phyloP scores from a whole-genome alignment of 495 filamentous ascomycete genomes.

The Penicillium canescens region DNA sequence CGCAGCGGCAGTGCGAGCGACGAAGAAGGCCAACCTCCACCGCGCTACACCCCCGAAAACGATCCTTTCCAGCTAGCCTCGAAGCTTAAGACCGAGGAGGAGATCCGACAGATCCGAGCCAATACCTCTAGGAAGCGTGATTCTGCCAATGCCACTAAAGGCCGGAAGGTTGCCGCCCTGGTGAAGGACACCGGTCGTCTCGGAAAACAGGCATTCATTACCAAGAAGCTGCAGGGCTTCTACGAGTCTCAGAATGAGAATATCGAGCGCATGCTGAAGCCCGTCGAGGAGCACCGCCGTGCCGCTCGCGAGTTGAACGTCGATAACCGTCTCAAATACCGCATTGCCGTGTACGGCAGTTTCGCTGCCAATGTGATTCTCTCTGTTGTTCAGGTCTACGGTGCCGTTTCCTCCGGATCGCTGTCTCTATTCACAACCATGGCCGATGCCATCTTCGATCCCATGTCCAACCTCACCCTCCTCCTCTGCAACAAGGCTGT shows the following conservation, averaged over 20 bases:
- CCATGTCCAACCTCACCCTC: conserved; percentile 84
- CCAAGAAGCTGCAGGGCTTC: conserved; percentile 75
- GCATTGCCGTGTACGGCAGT: conserved; percentile 89
- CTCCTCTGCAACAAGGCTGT: conserved; percentile 88
- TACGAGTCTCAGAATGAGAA: conserved; percentile 92
- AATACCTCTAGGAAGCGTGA: conserved; percentile 81
- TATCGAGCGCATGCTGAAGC: conserved; percentile 88
- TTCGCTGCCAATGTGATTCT: conserved; percentile 83
- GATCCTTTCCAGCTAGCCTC: conserved; percentile 85
- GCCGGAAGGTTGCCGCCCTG: conserved; percentile 22
- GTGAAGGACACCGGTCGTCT: conserved; percentile 15
- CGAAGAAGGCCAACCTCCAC: conserved; percentile 65
- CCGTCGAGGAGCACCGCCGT: conserved; percentile 85
- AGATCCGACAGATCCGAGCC: conserved; percentile 78
- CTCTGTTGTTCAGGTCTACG: conserved; percentile 82
- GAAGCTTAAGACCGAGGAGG: conserved; percentile 72
- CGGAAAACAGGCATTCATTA: conserved; percentile 33
- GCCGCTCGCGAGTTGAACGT: conserved; percentile 76
- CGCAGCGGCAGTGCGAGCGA: conserved; percentile 45
- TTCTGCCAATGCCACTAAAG: conserved; percentile 43
- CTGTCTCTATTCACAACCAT: conserved; percentile 97
- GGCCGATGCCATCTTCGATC: conserved; percentile 96
- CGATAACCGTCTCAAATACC: conserved; percentile 79
- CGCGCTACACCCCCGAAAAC: conserved; percentile 57
- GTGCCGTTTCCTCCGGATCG: conserved; percentile 79